Evolutionary conservation across 495 filamentous ascomycete species (phyloP).

Genomic region (Neurospora discreta): DNA sequence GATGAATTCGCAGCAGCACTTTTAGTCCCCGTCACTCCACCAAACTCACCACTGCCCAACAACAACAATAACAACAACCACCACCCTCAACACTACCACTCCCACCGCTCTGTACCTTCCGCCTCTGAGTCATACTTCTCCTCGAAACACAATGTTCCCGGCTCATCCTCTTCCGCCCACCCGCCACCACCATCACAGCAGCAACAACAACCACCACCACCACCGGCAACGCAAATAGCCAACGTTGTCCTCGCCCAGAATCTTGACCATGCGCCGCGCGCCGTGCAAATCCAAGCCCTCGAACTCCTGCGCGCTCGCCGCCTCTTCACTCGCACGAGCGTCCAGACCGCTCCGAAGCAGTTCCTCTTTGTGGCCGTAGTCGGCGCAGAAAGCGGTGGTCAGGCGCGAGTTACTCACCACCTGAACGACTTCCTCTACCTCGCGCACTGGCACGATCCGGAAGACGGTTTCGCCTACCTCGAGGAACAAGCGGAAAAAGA

Average conservation of each 20-base stretch:
- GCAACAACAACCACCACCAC: neutral
- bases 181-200: neutral
- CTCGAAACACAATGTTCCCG: neutral
- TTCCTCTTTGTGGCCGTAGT: constrained; percentile 76
- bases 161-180: neutral
- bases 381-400: constrained; percentile 30
- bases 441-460: constrained; percentile 70
- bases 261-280: constrained; percentile 54
- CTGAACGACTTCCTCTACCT: constrained; percentile 81
- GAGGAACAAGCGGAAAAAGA: constrained; percentile 40
- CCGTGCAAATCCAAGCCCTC: constrained; percentile 78
- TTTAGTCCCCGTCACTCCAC: constrained; percentile 30
- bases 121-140: neutral
- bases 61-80: neutral
- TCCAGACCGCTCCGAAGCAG: constrained; percentile 61
- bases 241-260: constrained; percentile 76
- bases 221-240: constrained; percentile 41
- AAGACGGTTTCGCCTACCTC: constrained; percentile 61
- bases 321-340: constrained; percentile 58
- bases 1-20: constrained; percentile 70
- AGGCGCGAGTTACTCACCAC: constrained; percentile 37
- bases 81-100: neutral
- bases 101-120: neutral
- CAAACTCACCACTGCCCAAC: constrained; percentile 4
- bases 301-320: constrained; percentile 72